Conservation (phyloP, 306 rosid genomes). For the Morella rubra region DNA sequence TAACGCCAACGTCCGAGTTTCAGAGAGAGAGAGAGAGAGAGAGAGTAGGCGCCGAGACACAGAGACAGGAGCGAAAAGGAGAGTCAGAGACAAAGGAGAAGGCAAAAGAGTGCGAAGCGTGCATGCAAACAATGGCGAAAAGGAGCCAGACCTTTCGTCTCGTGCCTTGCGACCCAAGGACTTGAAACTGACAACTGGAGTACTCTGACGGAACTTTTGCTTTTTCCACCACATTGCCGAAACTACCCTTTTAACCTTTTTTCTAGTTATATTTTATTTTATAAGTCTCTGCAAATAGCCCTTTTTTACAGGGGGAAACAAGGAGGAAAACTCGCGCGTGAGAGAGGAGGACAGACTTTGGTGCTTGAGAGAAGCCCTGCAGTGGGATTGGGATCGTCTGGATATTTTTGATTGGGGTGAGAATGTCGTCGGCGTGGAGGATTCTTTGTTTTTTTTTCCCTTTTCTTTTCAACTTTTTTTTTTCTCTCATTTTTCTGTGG, state of each 20-base stretch:
- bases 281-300: too few species aligned
- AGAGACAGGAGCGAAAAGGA: neutral
- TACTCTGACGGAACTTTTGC: too few species aligned
- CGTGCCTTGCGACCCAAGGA: neutral
- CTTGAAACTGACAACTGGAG: neutral
- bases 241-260: neutral
- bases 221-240: neutral
- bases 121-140: neutral
- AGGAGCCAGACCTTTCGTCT: neutral
- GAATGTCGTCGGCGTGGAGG: too few species aligned
- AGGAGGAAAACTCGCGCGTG: too few species aligned
- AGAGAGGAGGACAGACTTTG: too few species aligned
- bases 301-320: too few species aligned
- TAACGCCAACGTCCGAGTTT: neutral
- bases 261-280: neutral
- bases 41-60: neutral
- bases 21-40: neutral
- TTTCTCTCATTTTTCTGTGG: too few species aligned
- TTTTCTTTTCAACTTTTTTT: too few species aligned
- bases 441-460: too few species aligned
- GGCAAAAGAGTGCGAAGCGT: slow-evolving; percentile 10
- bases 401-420: too few species aligned
- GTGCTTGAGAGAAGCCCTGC: too few species aligned
- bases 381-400: too few species aligned
- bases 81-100: neutral